Base-by-base conservation (phyloP, 106 monocot species). In the Apostasia ramifera region DNA sequence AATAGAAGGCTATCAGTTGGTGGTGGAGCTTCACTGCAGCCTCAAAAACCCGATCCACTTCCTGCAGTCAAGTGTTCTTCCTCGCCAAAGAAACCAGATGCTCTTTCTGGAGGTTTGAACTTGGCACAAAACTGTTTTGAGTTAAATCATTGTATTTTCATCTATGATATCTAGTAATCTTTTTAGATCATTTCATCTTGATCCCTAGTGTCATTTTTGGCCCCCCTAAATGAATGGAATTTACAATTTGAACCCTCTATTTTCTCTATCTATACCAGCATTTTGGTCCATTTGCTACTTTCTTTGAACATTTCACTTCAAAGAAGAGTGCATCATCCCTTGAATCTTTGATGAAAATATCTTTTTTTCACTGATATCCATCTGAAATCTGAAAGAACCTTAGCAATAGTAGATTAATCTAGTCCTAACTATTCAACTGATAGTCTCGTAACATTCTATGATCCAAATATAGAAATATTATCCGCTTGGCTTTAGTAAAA, bases 1-100 rank as follows among this genome's bases (percentile, higher is more conserved):
- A 67, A 8, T 43, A 71, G 58, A 65, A 69, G 73, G 49, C 73
- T 43, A 11, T 77, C 82, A 5, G 5, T 50, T 37, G 55, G 67
- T 13, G 59, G 59, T 26, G 77, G 64, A 67, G 37, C 43, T 41
- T 10, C 40, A 8, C 45, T 53, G 12, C 72, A 73, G 49, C 57
- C 26, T 73, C 40, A 61, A 65, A 73, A 66, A 47, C 15, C 52
- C 11, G 77, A 73, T 53, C 37, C 53, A 40, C 63, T 40, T 1
- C 26, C 56, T n/a, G 47, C 76, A 38, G 8, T 26, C 3, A 76
- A 49, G 45, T 60, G 50, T 26, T 37, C 61, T 11, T 60, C 61
- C 11, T 67, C 58, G 11, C 40, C 41, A 1, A 71, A 65, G 63
- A 77, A 71, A 15, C 40, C 9, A 6, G 71, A 71, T 42, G 12